Conservation (phyloP, 495 filamentous ascomycete species). For the Aspergillus homomorphus region DNA sequence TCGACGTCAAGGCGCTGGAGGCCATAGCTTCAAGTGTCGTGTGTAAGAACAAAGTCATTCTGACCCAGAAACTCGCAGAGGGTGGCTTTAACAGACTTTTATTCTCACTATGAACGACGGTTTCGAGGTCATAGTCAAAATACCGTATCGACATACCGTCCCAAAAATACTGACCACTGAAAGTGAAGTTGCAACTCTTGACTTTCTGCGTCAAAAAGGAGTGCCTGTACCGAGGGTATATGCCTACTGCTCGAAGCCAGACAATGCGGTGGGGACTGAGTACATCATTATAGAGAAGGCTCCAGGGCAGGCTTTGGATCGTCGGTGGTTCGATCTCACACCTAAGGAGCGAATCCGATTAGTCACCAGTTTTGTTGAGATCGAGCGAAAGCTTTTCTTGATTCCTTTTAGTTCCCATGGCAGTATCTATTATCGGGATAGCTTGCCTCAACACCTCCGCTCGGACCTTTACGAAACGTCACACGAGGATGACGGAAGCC, state of each 20-base stretch:
- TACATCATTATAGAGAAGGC: not conserved
- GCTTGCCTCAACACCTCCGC: not conserved
- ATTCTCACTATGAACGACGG: not conserved
- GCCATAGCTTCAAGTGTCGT: not conserved
- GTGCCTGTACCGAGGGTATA: not conserved
- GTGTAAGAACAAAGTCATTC: not conserved
- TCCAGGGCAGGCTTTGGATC: not conserved
- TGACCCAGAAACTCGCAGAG: not conserved
- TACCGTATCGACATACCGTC: not conserved
- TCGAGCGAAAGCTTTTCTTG: constrained; percentile 6
- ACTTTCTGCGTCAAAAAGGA: not conserved
- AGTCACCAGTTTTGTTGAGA: constrained; percentile 10
- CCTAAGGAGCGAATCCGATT: constrained; percentile 2
- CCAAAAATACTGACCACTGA: not conserved
- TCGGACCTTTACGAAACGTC: not conserved
- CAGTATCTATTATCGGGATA: constrained; percentile 6
- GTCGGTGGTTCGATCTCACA: not conserved
- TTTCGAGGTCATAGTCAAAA: not conserved
- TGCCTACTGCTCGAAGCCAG: not conserved
- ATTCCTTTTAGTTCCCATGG: constrained; percentile 9
- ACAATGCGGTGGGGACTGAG: not conserved
- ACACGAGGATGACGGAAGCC: not conserved
- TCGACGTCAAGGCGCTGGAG: not conserved
- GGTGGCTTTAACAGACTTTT: not conserved
- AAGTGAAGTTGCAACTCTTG: not conserved